Percentiles rank a stretch among this genome's conserved stretches.
These are phyloP conservation scores for Hypomontagnella monticulosa DNA, from an alignment of 495 filamentous ascomycete species.

Conservation along the genomic window DNA sequence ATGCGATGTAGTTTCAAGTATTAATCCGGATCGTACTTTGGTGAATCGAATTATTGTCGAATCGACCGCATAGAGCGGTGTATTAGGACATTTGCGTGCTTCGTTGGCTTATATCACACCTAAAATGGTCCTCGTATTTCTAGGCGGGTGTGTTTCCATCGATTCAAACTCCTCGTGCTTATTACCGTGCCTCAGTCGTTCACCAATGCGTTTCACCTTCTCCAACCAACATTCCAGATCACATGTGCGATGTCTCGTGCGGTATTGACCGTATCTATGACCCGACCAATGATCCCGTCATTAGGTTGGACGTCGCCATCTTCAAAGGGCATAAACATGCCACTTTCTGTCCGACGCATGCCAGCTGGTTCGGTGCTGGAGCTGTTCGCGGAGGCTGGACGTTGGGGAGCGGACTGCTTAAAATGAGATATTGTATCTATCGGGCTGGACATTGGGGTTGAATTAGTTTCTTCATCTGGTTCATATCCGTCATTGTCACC, in stretches of 20 bases:
- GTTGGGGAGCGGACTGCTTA: conserved; percentile 43
- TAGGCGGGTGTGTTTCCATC: conserved; percentile 1
- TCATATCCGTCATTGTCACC: conserved; percentile 53
- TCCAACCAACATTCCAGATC: conserved; percentile 98
- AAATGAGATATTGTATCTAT: conserved; percentile 25
- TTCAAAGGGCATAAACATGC: conserved; percentile 88
- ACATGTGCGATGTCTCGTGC: conserved; percentile 95
- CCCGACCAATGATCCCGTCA: conserved; percentile 74
- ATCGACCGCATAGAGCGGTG: background rate
- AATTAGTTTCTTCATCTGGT: conserved; percentile 68
- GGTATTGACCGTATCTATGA: conserved; percentile 95
- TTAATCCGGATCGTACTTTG: conserved; percentile 9
- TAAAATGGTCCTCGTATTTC: background rate
- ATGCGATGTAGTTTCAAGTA: conserved; percentile 8
- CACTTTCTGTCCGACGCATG: conserved; percentile 77
- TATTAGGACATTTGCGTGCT: background rate
- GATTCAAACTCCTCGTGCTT: background rate
- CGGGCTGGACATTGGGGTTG: conserved; percentile 42
- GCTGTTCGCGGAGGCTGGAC: conserved; percentile 49
- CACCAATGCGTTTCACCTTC: conserved; percentile 59
- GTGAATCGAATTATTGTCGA: conserved; percentile 3
- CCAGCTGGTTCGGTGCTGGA: conserved; percentile 57
- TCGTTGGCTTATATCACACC: background rate
- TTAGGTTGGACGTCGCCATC: conserved; percentile 69
- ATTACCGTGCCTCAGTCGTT: background rate